phyloP scores from a whole-genome alignment of 768 basidiomycete species.

The Collybiopsis luxurians region DNA sequence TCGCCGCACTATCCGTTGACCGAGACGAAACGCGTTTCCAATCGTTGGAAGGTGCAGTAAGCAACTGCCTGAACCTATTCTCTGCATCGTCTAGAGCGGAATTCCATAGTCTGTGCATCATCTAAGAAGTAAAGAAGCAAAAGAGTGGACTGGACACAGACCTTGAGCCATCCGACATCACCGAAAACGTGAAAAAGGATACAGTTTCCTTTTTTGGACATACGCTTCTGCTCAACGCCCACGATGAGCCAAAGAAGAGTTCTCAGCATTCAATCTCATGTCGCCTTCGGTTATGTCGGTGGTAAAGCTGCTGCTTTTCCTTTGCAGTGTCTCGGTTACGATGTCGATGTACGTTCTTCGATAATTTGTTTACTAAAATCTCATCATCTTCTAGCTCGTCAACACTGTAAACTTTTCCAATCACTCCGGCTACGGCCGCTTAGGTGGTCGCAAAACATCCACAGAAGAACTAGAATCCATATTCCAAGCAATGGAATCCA shows the following conservation, averaged over 20 bases:
- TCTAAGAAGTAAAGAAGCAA: neutral
- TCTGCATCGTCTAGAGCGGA: conserved; percentile 73
- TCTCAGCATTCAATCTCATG: conserved; percentile 91
- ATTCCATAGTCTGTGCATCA: conserved; percentile 67
- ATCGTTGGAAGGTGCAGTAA: conserved; percentile 65
- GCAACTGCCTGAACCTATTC: conserved; percentile 70
- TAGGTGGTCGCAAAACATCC: conserved; percentile 76
- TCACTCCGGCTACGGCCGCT: conserved; percentile 85
- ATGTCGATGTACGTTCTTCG: conserved; percentile 71
- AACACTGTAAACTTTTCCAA: conserved; percentile 96
- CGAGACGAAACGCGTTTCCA: conserved; percentile 75
- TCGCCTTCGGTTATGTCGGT: conserved; percentile 92
- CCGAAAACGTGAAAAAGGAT: too few relatives aligned
- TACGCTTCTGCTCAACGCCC: neutral
- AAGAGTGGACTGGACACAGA: conserved; percentile 19
- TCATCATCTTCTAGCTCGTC: too few relatives aligned
- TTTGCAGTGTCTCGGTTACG: conserved; percentile 85
- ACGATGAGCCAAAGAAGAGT: conserved; percentile 47
- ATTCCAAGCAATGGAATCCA: conserved; percentile 69
- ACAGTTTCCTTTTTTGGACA: too few relatives aligned
- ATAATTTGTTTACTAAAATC: too few relatives aligned
- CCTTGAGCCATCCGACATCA: conserved; percentile 64
- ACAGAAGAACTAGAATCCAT: conserved; percentile 75
- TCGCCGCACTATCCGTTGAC: conserved; percentile 33
- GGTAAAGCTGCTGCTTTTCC: conserved; percentile 78